Evolutionary conservation across 768 basidiomycete species (phyloP), one percentile per base, ranked within the genome.

Genomic region (Termitomyces sp.): DNA sequence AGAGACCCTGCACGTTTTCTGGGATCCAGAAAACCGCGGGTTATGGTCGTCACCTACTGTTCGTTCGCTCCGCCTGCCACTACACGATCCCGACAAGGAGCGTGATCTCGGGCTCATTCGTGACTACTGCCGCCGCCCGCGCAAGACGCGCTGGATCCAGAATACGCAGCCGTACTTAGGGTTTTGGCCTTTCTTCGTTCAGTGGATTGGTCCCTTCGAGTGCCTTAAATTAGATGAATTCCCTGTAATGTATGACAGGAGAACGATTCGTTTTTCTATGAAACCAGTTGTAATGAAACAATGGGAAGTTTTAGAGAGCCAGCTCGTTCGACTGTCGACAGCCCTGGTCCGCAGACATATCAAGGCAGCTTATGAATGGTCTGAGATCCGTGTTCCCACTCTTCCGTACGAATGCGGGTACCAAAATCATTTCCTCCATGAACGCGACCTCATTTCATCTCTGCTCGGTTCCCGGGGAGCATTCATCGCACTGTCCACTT

Each of bases 1-100:
- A 44, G 50, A 52, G 12, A 23, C 25, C 2, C 18, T 56, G 3
- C 15, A 23, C 9, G 4, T 56, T 20, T 45, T 52, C 25, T 56
- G 44, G 36, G 55, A 56, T 1, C 55, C 49, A 0, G 18, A 41
- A 1, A 32, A 51, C 22, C n/a, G 2, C 13, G 55, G 50, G 7
- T 35, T 56, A 13, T 56, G 50, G 56, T 29, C 25, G 2, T 56
- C 50, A 15, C 56, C 56, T 2, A 56, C 44, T 32, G 25, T 23
- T n/a, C 11, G 22, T 7, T 27, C 13, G 11, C 50, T 56, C 12
- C 18, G 22, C 7, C 39, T 36, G 3, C 56, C 50, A 0, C 5
- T 56, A 2, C 50, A 31, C 7, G 9, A 22, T 36, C 23, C 3
- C 18, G 22, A 33, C 10, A 29, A 35, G 11, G 31, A 29, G 2